Percentiles rank a stretch among this genome's conserved stretches.
Evolutionary conservation across 441 rosid species (phyloP).

Genomic region (Adansonia rubrostipa): DNA sequence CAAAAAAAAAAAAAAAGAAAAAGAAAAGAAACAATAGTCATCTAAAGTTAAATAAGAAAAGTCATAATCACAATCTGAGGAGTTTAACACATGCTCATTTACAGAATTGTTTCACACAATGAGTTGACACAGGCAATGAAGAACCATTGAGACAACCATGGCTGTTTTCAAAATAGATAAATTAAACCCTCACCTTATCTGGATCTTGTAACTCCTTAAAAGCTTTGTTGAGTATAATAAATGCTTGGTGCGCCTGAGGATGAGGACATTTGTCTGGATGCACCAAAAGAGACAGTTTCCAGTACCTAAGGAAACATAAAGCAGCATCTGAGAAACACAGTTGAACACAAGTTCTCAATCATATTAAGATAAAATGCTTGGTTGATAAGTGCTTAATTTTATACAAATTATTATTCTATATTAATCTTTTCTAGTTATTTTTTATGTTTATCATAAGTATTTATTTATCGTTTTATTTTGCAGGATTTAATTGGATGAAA

Average conservation of each 20-base stretch:
- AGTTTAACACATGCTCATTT: not conserved
- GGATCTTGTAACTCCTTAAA: constrained; percentile 89
- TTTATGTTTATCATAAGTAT: too few relatives aligned
- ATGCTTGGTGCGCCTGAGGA: constrained; percentile 91
- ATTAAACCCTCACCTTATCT: constrained; percentile 57
- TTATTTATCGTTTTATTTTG: too few relatives aligned
- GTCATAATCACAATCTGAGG: not conserved
- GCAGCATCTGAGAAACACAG: constrained; percentile 17
- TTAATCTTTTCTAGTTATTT: too few relatives aligned
- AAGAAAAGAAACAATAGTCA: not conserved
- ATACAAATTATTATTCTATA: too few relatives aligned
- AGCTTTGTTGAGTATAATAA: constrained; percentile 80
- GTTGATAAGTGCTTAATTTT: too few relatives aligned
- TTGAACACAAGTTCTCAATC: constrained; percentile 3
- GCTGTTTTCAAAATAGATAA: not conserved
- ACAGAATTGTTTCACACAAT: constrained; percentile 13
- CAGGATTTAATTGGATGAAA: too few relatives aligned
- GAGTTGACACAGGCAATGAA: not conserved
- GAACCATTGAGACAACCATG: constrained; percentile 10
- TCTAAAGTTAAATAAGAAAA: not conserved
- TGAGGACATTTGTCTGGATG: constrained; percentile 97
- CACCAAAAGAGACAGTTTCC: constrained; percentile 94
- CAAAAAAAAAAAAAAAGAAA: not conserved
- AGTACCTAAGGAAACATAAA: constrained; percentile 55
- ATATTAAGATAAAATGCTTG: not conserved